Evolutionary conservation across 1,284 basidiomycete genomes (phyloP), one percentile per base, ranked within the genome.

Genomic region (Tetrapyrgos nigripes): DNA sequence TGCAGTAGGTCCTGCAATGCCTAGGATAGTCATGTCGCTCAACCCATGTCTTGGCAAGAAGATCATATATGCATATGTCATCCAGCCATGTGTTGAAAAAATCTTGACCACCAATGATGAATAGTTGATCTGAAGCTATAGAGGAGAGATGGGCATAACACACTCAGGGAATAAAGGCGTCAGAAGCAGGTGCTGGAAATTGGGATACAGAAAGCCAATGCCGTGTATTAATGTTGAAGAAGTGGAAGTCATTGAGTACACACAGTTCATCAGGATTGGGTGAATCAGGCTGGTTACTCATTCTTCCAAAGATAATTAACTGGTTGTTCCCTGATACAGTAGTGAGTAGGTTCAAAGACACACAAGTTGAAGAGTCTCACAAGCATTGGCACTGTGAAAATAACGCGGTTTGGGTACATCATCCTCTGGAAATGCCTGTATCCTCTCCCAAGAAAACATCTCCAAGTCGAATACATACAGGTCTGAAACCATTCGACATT

Each of bases 51-150:
- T 84, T 84, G 5, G 78, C 72, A 21, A 80, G 69, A 29, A 97
- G 81, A 72, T 97, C 93, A 64, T 89, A 95, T 10, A 95, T 88
- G 72, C 93, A 92, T 57, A 96, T 85, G 65, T 97, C 93, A 72
- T 96, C 92, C 14, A 95, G 79, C 91, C 93, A 94, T 46, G 92
- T 88, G 70, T 94, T 95, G 61, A 85, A 87, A 64, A 93, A 85
- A 71, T 97, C 93, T 71, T 98, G 96, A 3, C 96, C 96, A 10
- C 96, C 96, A 53, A 96, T n/a, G n/a, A n/a, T n/a, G n/a, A n/a
- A n/a, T n/a, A n/a, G n/a, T n/a, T n/a, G n/a, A n/a, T n/a, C n/a
- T 94, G 66, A 98, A 8, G 93, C 91, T 46, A 96, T 83, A 6
- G 92, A 88, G 31, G 92, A 94, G 17, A 97, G 82, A 71, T 97